Base-by-base conservation (phyloP, 306 rosid species). In the Cotoneaster glaucophyllus region DNA sequence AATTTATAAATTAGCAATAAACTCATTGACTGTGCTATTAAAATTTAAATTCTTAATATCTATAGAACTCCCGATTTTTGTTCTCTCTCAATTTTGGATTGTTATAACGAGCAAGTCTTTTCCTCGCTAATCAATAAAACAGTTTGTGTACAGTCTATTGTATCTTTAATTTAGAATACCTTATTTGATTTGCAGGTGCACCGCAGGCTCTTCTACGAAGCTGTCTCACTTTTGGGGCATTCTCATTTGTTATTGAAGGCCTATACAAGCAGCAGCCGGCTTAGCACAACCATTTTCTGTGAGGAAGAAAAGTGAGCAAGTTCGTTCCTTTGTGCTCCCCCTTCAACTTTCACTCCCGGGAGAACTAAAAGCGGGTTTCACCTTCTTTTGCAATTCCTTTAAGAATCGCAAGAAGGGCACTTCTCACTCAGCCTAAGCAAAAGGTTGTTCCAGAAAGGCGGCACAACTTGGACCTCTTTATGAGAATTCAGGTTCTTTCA, bases 261-360 rank as follows among this genome's bases (percentile, higher is more conserved):
- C 88, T 95, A 67, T 92, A 95, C 86, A 95, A 92, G 86, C 90
- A 83, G 88, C 92, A 90, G 82, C 93, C 93, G 22, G 98, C 98
- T 66, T 95, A 78, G 98, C 98, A 22, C 84, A 82, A 45, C 84
- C 92, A 21, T 54, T 87, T 75, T 81, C 87, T 14, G 72, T 81
- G 80, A 89, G 80, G 80, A 74, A 31, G 63, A 67, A 59, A 73
- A 77, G 64, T 66, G 74, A 83, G 50, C 84, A 69, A 64, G 82
- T 28, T 70, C 81, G 82, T 59, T 82, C 89, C 54, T 26, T 85
- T 70, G 85, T 69, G 10, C 87, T 92, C 57, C 90, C 95, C 58
- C 96, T 94, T 69, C 97, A 91, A 77, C 50, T 31, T 31, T 31
- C 32, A 4, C 32, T 31, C 32, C 32, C 1, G 5, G 32, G 32